Evolutionary conservation across 2,329 filamentous ascomycete genomes (phyloP).

Genomic region (Xylariaceae sp.): DNA sequence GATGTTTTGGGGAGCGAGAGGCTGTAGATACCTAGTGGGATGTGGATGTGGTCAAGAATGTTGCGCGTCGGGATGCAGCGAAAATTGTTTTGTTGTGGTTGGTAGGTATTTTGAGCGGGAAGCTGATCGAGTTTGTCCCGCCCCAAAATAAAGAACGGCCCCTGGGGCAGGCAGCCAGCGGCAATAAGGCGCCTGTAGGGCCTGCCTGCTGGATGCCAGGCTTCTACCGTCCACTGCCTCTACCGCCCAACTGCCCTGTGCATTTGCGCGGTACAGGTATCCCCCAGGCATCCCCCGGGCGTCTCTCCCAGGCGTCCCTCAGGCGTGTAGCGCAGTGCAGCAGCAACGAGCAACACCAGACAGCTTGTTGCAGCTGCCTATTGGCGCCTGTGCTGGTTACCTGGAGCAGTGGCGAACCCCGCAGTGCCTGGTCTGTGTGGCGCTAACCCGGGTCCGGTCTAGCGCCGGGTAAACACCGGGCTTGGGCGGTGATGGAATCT

Average conservation of each 20-base stretch:
- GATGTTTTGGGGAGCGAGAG: constrained; percentile 17
- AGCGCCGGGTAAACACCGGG: constrained; percentile 26
- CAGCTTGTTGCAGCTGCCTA: background rate
- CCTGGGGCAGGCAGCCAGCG: too few species aligned
- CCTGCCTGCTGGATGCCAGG: too few species aligned
- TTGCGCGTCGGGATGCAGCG: constrained; percentile 28
- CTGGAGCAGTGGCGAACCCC: constrained; percentile 5
- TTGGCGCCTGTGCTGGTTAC: background rate
- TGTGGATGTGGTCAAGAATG: constrained; percentile 15
- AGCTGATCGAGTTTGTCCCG: constrained; percentile 13
- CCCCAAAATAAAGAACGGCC: background rate
- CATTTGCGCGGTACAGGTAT: too few species aligned
- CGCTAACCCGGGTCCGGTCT: constrained; percentile 22
- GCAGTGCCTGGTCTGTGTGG: background rate
- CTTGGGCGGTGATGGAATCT: constrained; percentile 10
- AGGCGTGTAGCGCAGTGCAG: too few species aligned
- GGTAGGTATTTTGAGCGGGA: constrained; percentile 22
- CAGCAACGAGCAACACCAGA: too few species aligned
- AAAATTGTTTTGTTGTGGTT: constrained; percentile 33
- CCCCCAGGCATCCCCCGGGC: too few species aligned
- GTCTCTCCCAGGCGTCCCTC: too few species aligned
- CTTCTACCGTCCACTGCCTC: too few species aligned
- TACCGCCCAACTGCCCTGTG: too few species aligned
- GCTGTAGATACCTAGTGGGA: too few species aligned
- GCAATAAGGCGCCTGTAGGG: too few species aligned